Conservation (phyloP, 306 rosid genomes). For the Begonia masoniana region DNA sequence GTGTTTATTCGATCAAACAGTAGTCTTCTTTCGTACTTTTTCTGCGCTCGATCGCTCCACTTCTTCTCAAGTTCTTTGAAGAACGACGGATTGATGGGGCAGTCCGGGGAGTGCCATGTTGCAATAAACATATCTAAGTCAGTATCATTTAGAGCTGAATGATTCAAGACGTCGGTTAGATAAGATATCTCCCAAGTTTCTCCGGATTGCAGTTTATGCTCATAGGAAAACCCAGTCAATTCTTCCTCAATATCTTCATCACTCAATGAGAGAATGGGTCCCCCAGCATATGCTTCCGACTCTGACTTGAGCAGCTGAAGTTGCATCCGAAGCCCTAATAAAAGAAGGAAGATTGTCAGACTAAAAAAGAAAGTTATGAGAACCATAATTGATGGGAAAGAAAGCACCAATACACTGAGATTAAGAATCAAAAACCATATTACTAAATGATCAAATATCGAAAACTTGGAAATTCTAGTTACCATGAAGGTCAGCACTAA, state of each 20-base stretch:
- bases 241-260: conserved; percentile 67
- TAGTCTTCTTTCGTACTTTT: conserved; percentile 61
- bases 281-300: conserved; percentile 55
- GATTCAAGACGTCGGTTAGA: conserved; percentile 36
- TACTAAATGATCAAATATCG: too few relatives aligned
- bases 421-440: too few relatives aligned
- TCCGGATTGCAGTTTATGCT: conserved; percentile 7
- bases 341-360: not conserved
- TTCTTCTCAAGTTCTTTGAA: conserved; percentile 69
- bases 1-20: conserved; percentile 67
- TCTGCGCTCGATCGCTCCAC: conserved; percentile 26
- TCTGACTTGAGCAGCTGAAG: conserved; percentile 81
- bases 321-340: conserved; percentile 83
- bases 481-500: conserved; percentile 88
- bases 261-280: conserved; percentile 40
- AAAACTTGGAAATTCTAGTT: conserved; percentile 1
- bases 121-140: conserved; percentile 23
- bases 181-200: conserved; percentile 63
- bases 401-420: too few relatives aligned
- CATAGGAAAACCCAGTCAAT: conserved; percentile 15
- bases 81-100: conserved; percentile 43
- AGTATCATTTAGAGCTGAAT: conserved; percentile 34
- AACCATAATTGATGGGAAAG: too few relatives aligned
- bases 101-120: conserved; percentile 46
- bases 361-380: too few relatives aligned